Conservation (phyloP, 2,329 filamentous ascomycete species). For the Phialophora tarda region DNA sequence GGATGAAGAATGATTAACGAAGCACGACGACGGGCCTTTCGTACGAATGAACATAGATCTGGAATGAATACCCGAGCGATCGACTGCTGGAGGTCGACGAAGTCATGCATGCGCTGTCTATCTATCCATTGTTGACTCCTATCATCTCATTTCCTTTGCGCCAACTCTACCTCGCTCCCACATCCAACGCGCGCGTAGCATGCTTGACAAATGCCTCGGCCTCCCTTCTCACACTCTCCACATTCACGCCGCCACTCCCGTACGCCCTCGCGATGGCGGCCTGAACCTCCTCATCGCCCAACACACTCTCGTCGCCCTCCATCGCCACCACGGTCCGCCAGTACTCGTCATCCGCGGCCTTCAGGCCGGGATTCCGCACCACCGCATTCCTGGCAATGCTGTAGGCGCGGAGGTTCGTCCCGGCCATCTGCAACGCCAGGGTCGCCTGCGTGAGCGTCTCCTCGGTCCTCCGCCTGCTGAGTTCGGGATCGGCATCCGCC, state of each 20-base stretch:
- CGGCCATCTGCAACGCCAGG: conserved; percentile 62
- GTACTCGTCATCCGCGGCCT: conserved; percentile 70
- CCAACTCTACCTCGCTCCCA: neutral
- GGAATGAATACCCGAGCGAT: neutral
- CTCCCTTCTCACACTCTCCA: conserved; percentile 50
- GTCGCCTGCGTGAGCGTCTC: conserved; percentile 53
- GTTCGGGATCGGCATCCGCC: conserved; percentile 61
- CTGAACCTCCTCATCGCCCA: conserved; percentile 71
- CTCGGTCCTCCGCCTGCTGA: conserved; percentile 26
- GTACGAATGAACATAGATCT: neutral
- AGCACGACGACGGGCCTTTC: neutral
- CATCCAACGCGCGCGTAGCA: conserved; percentile 49
- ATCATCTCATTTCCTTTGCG: neutral
- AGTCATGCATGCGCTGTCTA: neutral
- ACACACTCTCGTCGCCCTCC: conserved; percentile 64
- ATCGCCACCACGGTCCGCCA: conserved; percentile 71
- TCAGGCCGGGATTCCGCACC: conserved; percentile 72
- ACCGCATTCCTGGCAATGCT: conserved; percentile 81
- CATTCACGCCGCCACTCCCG: conserved; percentile 53
- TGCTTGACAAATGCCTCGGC: conserved; percentile 53
- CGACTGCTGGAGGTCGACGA: neutral
- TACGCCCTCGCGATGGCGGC: conserved; percentile 75
- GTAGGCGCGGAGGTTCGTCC: conserved; percentile 72
- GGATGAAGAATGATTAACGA: conserved; percentile 37
- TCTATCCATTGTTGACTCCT: neutral